Base-by-base conservation (phyloP, 2,329 filamentous ascomycete genomes). In the Aspergillus japonicus region DNA sequence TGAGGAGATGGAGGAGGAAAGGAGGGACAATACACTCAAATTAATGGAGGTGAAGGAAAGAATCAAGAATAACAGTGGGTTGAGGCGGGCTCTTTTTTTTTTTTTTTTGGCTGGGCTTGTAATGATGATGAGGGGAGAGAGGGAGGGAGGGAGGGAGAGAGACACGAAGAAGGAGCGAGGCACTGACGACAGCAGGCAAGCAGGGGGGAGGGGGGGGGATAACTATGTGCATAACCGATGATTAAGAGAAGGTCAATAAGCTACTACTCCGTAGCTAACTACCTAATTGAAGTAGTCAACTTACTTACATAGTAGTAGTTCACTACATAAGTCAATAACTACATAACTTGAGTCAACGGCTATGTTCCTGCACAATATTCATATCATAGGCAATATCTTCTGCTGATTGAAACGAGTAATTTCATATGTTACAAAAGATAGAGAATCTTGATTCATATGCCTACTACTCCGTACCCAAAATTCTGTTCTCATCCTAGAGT, bases 131-230 rank as follows among this genome's bases (percentile, higher is more conserved):
- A 16, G 7, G 39, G 5, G n/a, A 19, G 39, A 44, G 39, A 2
- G n/a, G 8, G 39, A 44, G 39, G 16, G 52, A 47, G 39, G 23
- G 39, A 44, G 39, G 23, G 26, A 26, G 51, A 19, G 33, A 33
- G 47, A 24, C 10, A 14, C 14, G 47, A 49, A 6, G 21, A 31
- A 54, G 52, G 23, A 54, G 47, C 23, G 42, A 48, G 42, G 52
- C 24, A 55, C 53, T 55, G 53, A 55, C 53, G 53, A 48, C 53
- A 55, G 42, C 42, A 29, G 53, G 53, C 53, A 55, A 42, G 53
- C 26, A 29, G 26, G 26, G 26, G 26, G 26, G 26, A 7, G 26
- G 7, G 26, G 53, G 44, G 33, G n/a, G 33, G 1, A 35, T 35
- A 16, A 6, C 33, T 48, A 19, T 44, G 39, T 44, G 39, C 39